Evolutionary conservation across 1,284 basidiomycete genomes (phyloP).

Genomic region (Ganoderma lucidum): DNA sequence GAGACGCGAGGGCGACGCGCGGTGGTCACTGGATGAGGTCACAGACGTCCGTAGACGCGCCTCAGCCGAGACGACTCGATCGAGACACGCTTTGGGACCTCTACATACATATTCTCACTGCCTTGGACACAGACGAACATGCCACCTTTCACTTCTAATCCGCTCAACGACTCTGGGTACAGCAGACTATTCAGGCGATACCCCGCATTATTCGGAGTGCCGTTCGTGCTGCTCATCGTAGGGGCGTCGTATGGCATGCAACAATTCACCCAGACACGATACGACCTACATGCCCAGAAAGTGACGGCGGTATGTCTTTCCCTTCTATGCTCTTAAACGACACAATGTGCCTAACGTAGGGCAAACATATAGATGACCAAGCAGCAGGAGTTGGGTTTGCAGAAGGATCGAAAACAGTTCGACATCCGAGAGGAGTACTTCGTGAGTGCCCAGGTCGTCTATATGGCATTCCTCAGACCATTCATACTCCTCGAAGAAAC

Average conservation of each 20-base stretch:
- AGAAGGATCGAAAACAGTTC: slow-evolving; percentile 84
- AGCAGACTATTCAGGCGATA: slow-evolving; percentile 60
- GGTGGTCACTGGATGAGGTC: slow-evolving; percentile 13
- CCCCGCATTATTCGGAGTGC: slow-evolving; percentile 83
- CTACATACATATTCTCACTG: neutral
- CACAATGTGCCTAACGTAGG: slow-evolving; percentile 71
- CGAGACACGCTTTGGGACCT: slow-evolving; percentile 6
- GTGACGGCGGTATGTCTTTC: slow-evolving; percentile 65
- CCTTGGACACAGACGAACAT: slow-evolving; percentile 43
- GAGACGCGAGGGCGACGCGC: slow-evolving; percentile 26
- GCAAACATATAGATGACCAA: slow-evolving; percentile 73
- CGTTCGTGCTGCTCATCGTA: slow-evolving; percentile 89
- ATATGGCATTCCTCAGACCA: slow-evolving; percentile 12
- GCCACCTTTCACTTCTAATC: slow-evolving; percentile 66
- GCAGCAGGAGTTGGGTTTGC: slow-evolving; percentile 87
- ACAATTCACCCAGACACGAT: slow-evolving; percentile 89
- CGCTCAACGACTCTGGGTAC: slow-evolving; percentile 54
- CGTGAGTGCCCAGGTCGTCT: slow-evolving; percentile 59
- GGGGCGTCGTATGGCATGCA: slow-evolving; percentile 88
- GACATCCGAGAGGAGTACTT: slow-evolving; percentile 97
- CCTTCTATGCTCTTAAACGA: neutral
- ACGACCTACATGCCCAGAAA: slow-evolving; percentile 88
- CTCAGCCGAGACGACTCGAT: slow-evolving; percentile 8
- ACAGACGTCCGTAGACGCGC: neutral
- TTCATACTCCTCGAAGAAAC: slow-evolving; percentile 54